Evolutionary conservation across 2,329 filamentous ascomycete species (phyloP).

Genomic region (Cyphellophora europaea): DNA sequence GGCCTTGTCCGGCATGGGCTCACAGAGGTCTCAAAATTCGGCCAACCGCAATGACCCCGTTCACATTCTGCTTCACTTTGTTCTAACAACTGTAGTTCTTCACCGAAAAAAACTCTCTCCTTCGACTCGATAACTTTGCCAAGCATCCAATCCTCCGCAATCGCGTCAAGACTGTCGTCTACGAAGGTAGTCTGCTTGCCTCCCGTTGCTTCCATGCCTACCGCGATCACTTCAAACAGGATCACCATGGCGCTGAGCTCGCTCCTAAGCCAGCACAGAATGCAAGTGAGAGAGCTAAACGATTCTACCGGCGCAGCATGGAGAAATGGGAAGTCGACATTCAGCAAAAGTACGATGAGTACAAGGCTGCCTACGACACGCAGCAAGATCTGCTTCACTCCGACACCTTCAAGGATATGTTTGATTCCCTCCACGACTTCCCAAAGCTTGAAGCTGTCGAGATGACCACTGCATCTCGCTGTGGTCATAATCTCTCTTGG

Average conservation of each 20-base stretch:
- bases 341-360: conserved; percentile 12
- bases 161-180: conserved; percentile 14
- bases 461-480: conserved; percentile 14
- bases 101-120: conserved; percentile 14
- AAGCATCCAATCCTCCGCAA: conserved; percentile 13
- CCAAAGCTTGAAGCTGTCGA: conserved; percentile 12
- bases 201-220: conserved; percentile 5
- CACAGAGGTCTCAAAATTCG: too few relatives aligned
- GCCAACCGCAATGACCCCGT: too few relatives aligned
- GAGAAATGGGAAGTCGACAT: conserved; percentile 13
- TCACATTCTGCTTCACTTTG: too few relatives aligned
- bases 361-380: conserved; percentile 9
- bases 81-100: too few relatives aligned
- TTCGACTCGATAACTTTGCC: conserved; percentile 13
- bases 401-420: conserved; percentile 5
- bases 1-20: too few relatives aligned
- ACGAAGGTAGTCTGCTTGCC: conserved; percentile 14
- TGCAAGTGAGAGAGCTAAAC: conserved; percentile 11
- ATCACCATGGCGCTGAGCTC: conserved; percentile 11
- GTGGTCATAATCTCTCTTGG: conserved; percentile 15
- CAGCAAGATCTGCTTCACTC: conserved; percentile 14
- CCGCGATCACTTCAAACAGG: conserved; percentile 11
- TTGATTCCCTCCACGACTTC: conserved; percentile 8
- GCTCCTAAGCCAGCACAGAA: conserved; percentile 7
- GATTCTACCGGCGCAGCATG: conserved; percentile 17